Conservation (phyloP, 257 asterid species). For the Salvia hispanica region DNA sequence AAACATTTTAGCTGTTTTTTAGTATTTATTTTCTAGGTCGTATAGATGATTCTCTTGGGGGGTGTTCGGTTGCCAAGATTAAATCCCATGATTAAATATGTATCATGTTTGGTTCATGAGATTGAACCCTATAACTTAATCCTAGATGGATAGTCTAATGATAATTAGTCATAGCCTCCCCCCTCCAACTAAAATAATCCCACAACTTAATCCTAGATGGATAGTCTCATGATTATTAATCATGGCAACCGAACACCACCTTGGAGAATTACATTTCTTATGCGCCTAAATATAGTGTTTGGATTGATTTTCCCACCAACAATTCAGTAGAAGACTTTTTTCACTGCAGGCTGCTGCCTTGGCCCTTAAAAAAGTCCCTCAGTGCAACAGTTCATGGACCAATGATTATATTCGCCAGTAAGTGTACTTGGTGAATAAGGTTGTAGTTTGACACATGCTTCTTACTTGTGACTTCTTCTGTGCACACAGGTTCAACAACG, state of each 20-base stretch:
- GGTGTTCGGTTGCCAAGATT: too few species aligned
- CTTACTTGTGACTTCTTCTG: slow-evolving; percentile 27
- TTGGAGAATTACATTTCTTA: background rate
- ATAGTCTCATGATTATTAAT: too few species aligned
- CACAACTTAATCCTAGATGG: too few species aligned
- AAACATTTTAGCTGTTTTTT: too few species aligned
- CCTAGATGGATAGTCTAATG: too few species aligned
- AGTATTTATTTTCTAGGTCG: background rate
- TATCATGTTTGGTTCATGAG: too few species aligned
- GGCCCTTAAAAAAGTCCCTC: slow-evolving; percentile 97
- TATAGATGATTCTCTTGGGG: background rate
- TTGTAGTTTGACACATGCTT: slow-evolving; percentile 1
- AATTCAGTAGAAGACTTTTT: slow-evolving; percentile 16
- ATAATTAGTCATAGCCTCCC: too few species aligned
- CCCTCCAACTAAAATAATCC: too few species aligned
- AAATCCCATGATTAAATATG: too few species aligned
- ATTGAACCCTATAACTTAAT: too few species aligned
- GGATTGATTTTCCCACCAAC: slow-evolving; percentile 4
- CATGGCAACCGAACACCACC: too few species aligned
- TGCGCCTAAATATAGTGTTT: background rate
- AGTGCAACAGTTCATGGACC: slow-evolving; percentile 97
- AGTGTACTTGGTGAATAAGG: slow-evolving; percentile 39
- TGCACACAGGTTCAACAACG: slow-evolving; percentile 67
- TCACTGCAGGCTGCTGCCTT: slow-evolving; percentile 94
- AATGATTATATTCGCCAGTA: slow-evolving; percentile 96